Conservation (phyloP, 495 filamentous ascomycete genomes). For the Aspergillus nanangensis region DNA sequence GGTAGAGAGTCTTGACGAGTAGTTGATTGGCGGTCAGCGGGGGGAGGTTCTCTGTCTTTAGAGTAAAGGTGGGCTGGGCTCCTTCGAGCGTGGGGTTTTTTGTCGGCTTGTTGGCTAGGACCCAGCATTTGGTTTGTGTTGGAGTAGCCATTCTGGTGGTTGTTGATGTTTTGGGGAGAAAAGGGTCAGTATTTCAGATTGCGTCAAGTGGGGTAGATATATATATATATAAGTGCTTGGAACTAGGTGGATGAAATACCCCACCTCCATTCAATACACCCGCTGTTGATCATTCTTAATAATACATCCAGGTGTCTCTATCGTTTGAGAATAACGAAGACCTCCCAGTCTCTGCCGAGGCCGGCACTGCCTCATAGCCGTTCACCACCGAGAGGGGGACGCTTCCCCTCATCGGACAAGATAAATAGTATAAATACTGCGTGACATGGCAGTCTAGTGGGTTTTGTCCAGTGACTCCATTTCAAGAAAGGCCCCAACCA, state of each 20-base stretch:
- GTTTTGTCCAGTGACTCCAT: no score
- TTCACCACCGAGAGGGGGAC: no score
- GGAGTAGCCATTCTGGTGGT: neutral
- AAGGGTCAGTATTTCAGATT: neutral
- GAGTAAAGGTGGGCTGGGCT: constrained; percentile 2
- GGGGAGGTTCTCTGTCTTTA: constrained; percentile 37
- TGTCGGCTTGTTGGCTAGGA: constrained; percentile 27
- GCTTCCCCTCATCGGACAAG: constrained; percentile 1
- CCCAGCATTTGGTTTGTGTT: constrained; percentile 14
- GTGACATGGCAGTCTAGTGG: neutral
- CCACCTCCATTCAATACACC: no score
- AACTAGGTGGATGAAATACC: no score
- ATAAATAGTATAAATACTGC: neutral
- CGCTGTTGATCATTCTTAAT: no score
- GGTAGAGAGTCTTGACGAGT: constrained; percentile 52
- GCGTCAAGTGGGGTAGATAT: neutral
- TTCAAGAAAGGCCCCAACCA: no score
- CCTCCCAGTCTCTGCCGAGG: neutral
- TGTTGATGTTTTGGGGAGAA: neutral
- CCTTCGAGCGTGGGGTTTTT: constrained; percentile 16
- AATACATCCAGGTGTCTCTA: no score
- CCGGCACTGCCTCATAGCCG: neutral
- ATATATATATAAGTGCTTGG: no score
- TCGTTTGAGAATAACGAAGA: no score
- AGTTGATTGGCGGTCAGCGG: constrained; percentile 46